phyloP scores from a whole-genome alignment of 2,329 filamentous ascomycete species.

The Alternaria sp. region DNA sequence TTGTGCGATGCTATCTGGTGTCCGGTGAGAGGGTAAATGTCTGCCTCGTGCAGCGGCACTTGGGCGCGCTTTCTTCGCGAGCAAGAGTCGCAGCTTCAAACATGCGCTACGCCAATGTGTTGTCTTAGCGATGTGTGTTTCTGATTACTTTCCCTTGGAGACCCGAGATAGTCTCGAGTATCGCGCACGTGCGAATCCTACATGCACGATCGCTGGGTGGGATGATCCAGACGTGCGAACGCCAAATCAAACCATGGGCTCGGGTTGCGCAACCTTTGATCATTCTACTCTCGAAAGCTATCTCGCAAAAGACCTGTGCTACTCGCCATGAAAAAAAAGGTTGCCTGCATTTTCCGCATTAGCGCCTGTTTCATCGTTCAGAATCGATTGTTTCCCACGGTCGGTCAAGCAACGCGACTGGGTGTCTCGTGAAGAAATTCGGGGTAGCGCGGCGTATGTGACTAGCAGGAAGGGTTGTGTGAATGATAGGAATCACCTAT shows the following conservation, averaged over 20 bases:
- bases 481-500: too few relatives aligned
- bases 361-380: too few relatives aligned
- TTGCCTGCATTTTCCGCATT: too few relatives aligned
- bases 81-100: neutral
- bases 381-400: too few relatives aligned
- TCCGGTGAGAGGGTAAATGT: conserved; percentile 3
- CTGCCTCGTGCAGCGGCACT: neutral
- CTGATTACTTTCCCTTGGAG: neutral
- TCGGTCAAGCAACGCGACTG: too few relatives aligned
- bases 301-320: too few relatives aligned
- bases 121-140: neutral
- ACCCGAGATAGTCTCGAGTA: neutral
- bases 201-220: neutral
- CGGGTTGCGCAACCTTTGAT: neutral
- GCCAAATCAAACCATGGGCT: neutral
- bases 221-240: neutral
- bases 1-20: neutral
- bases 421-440: too few relatives aligned
- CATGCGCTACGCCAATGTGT: neutral
- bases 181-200: neutral
- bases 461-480: too few relatives aligned
- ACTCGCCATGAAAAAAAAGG: too few relatives aligned
- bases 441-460: too few relatives aligned
- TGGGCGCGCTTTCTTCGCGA: neutral
- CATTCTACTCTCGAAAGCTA: neutral